Conservation (phyloP, 345 rosid species). For the Eucalyptus curtisii region DNA sequence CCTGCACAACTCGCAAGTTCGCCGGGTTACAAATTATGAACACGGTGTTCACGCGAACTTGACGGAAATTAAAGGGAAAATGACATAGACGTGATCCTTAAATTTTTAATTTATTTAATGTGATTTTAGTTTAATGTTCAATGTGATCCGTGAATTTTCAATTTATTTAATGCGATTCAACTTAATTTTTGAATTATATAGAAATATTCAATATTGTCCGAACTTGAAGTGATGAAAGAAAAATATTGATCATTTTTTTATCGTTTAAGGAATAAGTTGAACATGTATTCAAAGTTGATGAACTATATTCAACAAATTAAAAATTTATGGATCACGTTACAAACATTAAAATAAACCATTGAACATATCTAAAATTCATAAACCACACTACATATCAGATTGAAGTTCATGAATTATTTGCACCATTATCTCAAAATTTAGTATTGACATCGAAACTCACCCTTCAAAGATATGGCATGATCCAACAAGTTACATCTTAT, state of each 20-base stretch:
- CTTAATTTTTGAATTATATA: no score
- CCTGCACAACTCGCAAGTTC: neutral
- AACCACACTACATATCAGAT: accelerated
- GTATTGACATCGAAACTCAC: accelerated
- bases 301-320: no score
- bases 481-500: neutral
- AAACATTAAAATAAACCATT: accelerated
- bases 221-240: no score
- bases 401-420: accelerated
- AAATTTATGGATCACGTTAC: accelerated
- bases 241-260: no score
- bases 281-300: no score
- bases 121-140: no score
- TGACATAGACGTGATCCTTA: accelerated
- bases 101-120: no score
- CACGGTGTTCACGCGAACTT: neutral
- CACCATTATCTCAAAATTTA: accelerated
- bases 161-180: accelerated
- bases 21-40: neutral
- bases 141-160: accelerated
- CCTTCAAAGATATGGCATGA: neutral
- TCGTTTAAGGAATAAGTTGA: no score
- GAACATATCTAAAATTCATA: accelerated
- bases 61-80: no score
- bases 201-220: accelerated